Percentiles rank a stretch among this genome's conserved stretches.
Evolutionary conservation across 345 rosid species (phyloP).

Genomic region (Arabidopsis arenosa): DNA sequence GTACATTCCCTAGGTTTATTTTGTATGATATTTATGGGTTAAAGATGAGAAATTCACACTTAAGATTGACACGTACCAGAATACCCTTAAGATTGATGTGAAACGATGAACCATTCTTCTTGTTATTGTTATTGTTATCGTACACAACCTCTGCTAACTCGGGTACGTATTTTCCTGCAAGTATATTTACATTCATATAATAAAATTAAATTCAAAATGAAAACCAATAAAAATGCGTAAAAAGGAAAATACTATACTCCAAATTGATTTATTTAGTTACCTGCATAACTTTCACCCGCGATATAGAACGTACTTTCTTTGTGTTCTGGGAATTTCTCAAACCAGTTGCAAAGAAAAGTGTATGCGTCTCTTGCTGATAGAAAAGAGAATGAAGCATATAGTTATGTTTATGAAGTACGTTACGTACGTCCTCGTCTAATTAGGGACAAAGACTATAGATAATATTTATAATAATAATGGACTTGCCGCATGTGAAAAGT

Average conservation of each 20-base stretch:
- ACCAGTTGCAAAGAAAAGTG: conserved; percentile 77
- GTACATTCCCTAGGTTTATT: not conserved
- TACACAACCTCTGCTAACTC: conserved; percentile 64
- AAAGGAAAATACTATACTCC: not conserved
- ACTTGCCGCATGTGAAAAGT: not conserved
- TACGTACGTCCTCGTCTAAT: conserved; percentile 12
- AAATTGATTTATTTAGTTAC: conserved; percentile 35
- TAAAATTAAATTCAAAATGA: not conserved
- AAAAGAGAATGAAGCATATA: conserved; percentile 31
- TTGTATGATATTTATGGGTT: conserved; percentile 1
- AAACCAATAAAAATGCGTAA: not conserved
- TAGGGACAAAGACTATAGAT: not conserved
- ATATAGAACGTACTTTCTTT: conserved; percentile 63
- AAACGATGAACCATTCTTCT: conserved; percentile 60
- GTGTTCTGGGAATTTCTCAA: conserved; percentile 71
- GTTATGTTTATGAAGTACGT: conserved; percentile 15
- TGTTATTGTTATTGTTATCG: conserved; percentile 64
- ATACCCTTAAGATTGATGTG: conserved; percentile 78
- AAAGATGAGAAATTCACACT: not conserved
- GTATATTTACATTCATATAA: not conserved
- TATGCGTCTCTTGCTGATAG: conserved; percentile 78
- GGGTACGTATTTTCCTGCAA: conserved; percentile 84
- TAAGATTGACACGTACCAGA: conserved; percentile 56
- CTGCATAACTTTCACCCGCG: conserved; percentile 99
- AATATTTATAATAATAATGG: conserved; percentile 12